Percentiles rank a stretch among this genome's conserved stretches.
phyloP scores from a whole-genome alignment of 176 grass and related monocot species.

The Stipa capillata region DNA sequence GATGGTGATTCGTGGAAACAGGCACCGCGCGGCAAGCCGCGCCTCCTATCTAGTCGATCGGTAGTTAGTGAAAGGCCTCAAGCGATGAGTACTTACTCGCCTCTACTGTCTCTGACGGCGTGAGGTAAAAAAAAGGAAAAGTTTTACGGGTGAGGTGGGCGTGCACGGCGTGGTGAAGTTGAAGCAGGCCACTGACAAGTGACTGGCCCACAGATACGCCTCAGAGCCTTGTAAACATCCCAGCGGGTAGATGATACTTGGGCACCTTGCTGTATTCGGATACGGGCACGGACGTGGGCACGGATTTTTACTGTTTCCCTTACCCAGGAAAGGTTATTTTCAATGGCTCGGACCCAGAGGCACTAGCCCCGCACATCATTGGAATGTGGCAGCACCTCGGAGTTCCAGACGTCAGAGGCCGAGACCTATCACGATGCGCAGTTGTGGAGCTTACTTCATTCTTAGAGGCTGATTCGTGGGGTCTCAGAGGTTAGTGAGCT shows the following conservation, averaged over 20 bases:
- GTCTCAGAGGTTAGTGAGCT: background rate
- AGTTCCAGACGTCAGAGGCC: background rate
- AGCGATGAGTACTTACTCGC: background rate
- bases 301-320: background rate
- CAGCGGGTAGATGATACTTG: background rate
- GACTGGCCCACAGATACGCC: background rate
- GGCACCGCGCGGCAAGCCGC: too few species aligned
- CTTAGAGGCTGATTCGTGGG: background rate
- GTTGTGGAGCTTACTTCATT: background rate
- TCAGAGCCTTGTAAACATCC: background rate
- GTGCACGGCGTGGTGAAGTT: background rate
- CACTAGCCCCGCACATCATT: background rate
- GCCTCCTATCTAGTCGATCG: too few species aligned
- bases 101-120: too few species aligned
- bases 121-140: too few species aligned
- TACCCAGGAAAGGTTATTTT: background rate
- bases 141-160: background rate
- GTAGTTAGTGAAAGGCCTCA: background rate
- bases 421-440: background rate
- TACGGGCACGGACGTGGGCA: conserved; percentile 6
- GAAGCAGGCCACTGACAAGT: too few species aligned
- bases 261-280: background rate
- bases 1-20: too few species aligned
- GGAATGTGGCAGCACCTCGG: background rate
- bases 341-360: background rate